Evolutionary conservation across 208 protist species (phyloP), one percentile per base, ranked within the genome.

Genomic region (Zelonia costaricensis): DNA sequence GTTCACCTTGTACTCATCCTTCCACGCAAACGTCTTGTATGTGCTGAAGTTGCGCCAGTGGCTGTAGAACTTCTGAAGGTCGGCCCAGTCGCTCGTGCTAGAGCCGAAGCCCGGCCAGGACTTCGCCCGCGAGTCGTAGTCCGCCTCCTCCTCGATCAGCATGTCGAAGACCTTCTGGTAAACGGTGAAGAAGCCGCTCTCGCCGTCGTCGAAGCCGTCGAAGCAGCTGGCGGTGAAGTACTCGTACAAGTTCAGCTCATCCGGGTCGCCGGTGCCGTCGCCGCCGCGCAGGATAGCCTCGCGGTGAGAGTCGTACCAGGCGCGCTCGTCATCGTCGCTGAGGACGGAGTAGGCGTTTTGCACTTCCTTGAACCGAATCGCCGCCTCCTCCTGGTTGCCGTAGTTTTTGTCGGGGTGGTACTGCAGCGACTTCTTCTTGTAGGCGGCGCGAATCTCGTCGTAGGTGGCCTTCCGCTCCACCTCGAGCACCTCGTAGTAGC

Each of bases 391-490:
- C 42, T 78, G 74, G 64, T 92, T 90, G 27, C 80, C 85, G 58
- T 87, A 92, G 76, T 97, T 97, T 38, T 86, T 85, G 64, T 97
- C 93, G 15, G 93, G 93, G 69, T 97, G 93, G 40, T 93, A 92
- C 53, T 88, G 55, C 13, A 94, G 75, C 13, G 88, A 88, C 52
- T 86, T 80, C 48, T 88, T 88, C 62, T 93, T 93, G 79, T 97
- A 96, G 16, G 93, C 90, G 23, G 56, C 64, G 25, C 86, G 82
- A 39, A 96, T 89, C 55, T 96, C 86, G 25, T 96, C 86, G 30
- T 67, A 54, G 4, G 86, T 86, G 7, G 90, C 86, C 56, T 86
- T 91, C 23, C 82, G 68, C 18, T 91, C 82, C 31, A 96, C 62
- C 28, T 84, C 82, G 46, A 96, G 74, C 39, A 96, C 82, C 67